Evolutionary conservation across 192 early-diverging fungal genomes (phyloP).

Genomic region (Oehlia diaphana): DNA sequence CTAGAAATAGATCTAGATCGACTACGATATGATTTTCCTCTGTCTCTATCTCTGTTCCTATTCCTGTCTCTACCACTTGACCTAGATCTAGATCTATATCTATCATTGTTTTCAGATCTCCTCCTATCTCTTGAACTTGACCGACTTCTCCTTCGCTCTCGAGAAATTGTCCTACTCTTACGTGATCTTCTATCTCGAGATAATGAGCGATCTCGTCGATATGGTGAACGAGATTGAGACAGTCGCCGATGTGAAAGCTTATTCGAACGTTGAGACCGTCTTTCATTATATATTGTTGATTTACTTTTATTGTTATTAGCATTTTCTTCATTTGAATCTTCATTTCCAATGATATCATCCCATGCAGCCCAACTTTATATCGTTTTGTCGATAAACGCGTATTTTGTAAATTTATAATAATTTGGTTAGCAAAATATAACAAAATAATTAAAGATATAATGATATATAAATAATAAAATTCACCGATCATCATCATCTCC

Average conservation of each 20-base stretch:
- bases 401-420: neutral
- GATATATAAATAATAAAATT: neutral
- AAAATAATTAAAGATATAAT: neutral
- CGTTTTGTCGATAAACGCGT: neutral
- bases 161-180: slow-evolving; percentile 18
- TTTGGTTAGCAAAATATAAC: neutral
- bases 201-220: slow-evolving; percentile 21
- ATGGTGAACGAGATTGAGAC: slow-evolving; percentile 29
- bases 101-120: slow-evolving; percentile 1
- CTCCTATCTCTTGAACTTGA: slow-evolving; percentile 22
- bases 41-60: neutral
- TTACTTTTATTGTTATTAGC: neutral
- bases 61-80: neutral
- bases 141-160: slow-evolving; percentile 24
- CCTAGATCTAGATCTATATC: slow-evolving; percentile 14
- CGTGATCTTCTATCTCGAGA: slow-evolving; percentile 15
- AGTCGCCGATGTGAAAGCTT: slow-evolving; percentile 9
- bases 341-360: slow-evolving; percentile 34
- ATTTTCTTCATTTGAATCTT: slow-evolving; percentile 13
- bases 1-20: slow-evolving; percentile 7
- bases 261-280: neutral
- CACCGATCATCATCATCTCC: slow-evolving; percentile 33
- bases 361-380: slow-evolving; percentile 29
- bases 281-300: neutral
- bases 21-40: slow-evolving; percentile 18